A percentile compares a stretch with the other conserved stretches of the same genome.
These are phyloP conservation scores for Ballota nigra DNA, from an alignment of 257 asterid genomes.

Conservation along the genomic window DNA sequence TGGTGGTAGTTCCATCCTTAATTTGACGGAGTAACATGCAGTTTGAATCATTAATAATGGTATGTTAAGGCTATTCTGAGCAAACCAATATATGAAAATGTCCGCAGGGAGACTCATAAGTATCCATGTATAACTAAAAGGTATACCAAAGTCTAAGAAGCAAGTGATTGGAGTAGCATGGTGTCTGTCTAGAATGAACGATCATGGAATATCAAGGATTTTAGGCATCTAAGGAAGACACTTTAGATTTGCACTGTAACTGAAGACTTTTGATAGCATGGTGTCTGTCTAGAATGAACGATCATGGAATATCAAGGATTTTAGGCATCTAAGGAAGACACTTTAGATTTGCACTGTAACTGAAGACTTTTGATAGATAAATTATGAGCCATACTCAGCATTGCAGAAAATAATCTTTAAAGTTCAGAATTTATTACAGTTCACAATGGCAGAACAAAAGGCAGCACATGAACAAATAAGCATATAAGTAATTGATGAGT, in stretches of 20 bases:
- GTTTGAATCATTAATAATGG: neutral
- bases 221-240: constrained; percentile 18
- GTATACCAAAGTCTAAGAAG: constrained; percentile 16
- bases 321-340: no score
- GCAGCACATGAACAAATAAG: constrained; percentile 23
- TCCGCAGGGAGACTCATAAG: constrained; percentile 6
- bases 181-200: constrained; percentile 8
- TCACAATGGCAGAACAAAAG: neutral
- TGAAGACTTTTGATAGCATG: no score
- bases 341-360: no score
- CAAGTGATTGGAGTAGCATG: constrained; percentile 1
- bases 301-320: no score
- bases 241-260: neutral
- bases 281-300: no score
- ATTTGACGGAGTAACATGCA: neutral
- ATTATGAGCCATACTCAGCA: constrained; percentile 21
- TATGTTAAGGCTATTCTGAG: neutral
- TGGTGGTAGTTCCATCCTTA: neutral
- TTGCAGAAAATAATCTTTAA: constrained; percentile 9
- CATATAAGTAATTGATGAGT: constrained; percentile 7
- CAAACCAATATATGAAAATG: constrained; percentile 12
- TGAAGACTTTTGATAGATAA: constrained; percentile 11
- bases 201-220: constrained; percentile 14
- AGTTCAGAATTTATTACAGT: constrained; percentile 16
- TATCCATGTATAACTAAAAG: constrained; percentile 4